Evolutionary conservation across 257 asterid species (phyloP).

Genomic region (Echium plantagineum): DNA sequence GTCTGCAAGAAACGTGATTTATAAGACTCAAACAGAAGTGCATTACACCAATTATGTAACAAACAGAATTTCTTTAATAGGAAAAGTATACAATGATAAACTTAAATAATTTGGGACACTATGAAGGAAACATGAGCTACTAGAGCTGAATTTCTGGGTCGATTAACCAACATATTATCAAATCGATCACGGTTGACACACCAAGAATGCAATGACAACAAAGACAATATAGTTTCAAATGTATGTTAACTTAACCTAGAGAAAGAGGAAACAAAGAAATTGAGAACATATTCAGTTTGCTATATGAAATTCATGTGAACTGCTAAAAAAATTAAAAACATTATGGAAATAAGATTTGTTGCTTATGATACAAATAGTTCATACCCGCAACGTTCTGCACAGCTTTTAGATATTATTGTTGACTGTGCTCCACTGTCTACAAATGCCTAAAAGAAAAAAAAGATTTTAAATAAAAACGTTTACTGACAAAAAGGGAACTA

Average conservation of each 20-base stretch:
- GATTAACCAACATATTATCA: not conserved
- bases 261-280: not conserved
- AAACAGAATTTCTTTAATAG: not conserved
- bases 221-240: not conserved
- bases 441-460: slow-evolving; percentile 62
- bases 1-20: slow-evolving; percentile 30
- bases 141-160: not conserved
- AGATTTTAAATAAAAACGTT: too few relatives aligned
- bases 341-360: slow-evolving; percentile 1
- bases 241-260: not conserved
- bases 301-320: not conserved
- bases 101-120: not conserved
- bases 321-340: slow-evolving; percentile 6
- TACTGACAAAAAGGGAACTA: not conserved
- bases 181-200: not conserved
- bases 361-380: slow-evolving; percentile 12
- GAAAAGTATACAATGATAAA: not conserved
- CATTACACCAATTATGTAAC: not conserved
- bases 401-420: slow-evolving; percentile 89
- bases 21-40: not conserved
- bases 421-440: slow-evolving; percentile 99
- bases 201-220: not conserved
- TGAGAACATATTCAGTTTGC: not conserved
- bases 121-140: not conserved
- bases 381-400: slow-evolving; percentile 97